phyloP scores from a whole-genome alignment of 176 grass and related monocot species.

The Zizania latifolia region DNA sequence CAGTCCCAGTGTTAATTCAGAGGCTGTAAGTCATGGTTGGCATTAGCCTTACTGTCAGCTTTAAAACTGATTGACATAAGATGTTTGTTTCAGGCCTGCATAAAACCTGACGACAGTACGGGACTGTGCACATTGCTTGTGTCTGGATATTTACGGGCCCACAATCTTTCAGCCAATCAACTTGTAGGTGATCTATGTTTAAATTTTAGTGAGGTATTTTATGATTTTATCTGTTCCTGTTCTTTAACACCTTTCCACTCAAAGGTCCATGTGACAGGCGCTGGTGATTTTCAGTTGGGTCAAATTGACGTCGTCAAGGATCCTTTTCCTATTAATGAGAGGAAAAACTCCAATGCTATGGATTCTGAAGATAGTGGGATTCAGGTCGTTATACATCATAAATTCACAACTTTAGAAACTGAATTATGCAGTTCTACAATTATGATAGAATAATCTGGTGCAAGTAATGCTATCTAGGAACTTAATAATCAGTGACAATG shows the following conservation, averaged over 20 bases:
- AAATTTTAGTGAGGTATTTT: not conserved
- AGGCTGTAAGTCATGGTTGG: not conserved
- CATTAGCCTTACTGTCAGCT: not conserved
- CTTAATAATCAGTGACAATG: not conserved
- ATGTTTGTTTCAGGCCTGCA: conserved; percentile 36
- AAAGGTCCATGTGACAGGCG: conserved; percentile 85
- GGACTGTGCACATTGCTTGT: conserved; percentile 75
- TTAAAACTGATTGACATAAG: not conserved
- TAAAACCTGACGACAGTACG: conserved; percentile 49
- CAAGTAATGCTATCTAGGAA: not conserved
- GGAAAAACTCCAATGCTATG: conserved; percentile 64
- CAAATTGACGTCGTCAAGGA: conserved; percentile 88
- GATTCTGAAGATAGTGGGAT: conserved; percentile 59
- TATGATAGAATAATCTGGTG: not conserved
- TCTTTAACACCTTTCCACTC: conserved; percentile 46
- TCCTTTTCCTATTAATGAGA: conserved; percentile 60
- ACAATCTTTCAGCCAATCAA: conserved; percentile 85
- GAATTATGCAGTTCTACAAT: not conserved
- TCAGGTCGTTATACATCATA: conserved; percentile 52
- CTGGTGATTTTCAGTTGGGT: conserved; percentile 76
- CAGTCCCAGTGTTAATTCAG: not conserved
- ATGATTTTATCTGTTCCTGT: not conserved
- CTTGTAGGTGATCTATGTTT: conserved; percentile 63
- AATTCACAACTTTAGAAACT: conserved; percentile 19
- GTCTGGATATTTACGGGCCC: conserved; percentile 74